Evolutionary conservation across 164 flowering plant species (phyloP).

Genomic region (Piper longum): DNA sequence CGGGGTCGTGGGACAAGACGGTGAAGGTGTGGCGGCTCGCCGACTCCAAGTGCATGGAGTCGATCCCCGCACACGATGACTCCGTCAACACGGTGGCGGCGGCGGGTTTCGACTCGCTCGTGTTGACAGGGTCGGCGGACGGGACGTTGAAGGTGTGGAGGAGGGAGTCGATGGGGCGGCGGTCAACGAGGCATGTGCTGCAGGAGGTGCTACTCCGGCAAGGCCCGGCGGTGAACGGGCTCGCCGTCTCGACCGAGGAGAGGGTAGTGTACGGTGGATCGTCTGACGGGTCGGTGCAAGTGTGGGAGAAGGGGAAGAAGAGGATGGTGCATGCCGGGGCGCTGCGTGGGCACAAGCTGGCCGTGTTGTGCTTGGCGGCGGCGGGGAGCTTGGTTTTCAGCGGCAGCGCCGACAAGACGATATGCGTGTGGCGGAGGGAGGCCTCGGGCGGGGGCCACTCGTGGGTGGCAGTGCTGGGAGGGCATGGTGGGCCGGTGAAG

Average conservation of each 20-base stretch:
- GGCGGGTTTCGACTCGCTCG: slow-evolving; percentile 26
- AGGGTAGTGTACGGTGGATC: slow-evolving; percentile 57
- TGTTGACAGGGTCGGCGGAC: slow-evolving; percentile 81
- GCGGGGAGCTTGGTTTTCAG: slow-evolving; percentile 56
- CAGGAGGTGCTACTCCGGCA: slow-evolving; percentile 39
- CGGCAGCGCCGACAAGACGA: slow-evolving; percentile 74
- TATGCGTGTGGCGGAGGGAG: slow-evolving; percentile 72
- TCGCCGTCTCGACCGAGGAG: slow-evolving; percentile 27
- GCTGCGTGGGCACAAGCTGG: slow-evolving; percentile 61
- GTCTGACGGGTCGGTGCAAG: slow-evolving; percentile 66
- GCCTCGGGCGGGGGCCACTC: slow-evolving; percentile 25
- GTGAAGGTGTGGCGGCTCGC: slow-evolving; percentile 66
- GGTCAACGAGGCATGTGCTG: slow-evolving; percentile 21
- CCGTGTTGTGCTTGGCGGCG: slow-evolving; percentile 61
- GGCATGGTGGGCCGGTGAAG: slow-evolving; percentile 76
- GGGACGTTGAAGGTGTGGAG: slow-evolving; percentile 73
- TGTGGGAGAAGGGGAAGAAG: slow-evolving; percentile 52
- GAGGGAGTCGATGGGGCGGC: slow-evolving; percentile 33
- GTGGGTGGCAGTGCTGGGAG: slow-evolving; percentile 53
- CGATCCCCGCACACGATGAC: slow-evolving; percentile 66
- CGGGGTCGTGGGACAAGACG: slow-evolving; percentile 85
- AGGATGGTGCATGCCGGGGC: slow-evolving; percentile 51
- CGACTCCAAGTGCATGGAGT: slow-evolving; percentile 69
- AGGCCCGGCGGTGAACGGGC: slow-evolving; percentile 67
- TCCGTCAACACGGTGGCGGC: slow-evolving; percentile 70